Evolutionary conservation across 2,329 filamentous ascomycete species (phyloP).

Genomic region (Cadophora malorum): DNA sequence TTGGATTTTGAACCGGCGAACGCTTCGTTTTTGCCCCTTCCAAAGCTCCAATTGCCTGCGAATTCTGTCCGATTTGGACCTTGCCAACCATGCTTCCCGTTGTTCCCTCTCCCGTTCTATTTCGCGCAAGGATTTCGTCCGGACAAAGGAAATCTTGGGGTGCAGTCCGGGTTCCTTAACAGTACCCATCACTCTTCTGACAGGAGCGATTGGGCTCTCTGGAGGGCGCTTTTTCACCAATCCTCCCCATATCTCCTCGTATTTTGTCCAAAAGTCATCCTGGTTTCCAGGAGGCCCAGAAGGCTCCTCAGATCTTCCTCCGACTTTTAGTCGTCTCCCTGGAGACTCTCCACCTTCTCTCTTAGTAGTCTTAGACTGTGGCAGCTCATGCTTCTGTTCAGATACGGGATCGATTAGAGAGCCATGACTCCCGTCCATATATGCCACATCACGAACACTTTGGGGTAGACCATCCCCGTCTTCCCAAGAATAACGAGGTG

Average conservation of each 20-base stretch:
- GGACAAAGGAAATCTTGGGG: background rate
- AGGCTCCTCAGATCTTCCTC: background rate
- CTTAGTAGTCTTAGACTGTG: background rate
- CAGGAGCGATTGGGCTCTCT: background rate
- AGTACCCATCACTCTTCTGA: background rate
- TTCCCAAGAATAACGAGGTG: background rate
- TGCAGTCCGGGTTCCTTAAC: background rate
- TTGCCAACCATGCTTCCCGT: background rate
- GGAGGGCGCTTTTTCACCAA: background rate
- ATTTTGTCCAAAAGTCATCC: slow-evolving; percentile 29
- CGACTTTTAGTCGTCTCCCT: background rate
- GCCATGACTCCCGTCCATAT: background rate
- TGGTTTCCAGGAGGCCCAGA: slow-evolving; percentile 11
- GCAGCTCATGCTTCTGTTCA: background rate
- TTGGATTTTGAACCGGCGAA: background rate
- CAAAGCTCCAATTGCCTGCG: background rate
- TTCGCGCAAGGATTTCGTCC: background rate
- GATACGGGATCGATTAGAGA: background rate
- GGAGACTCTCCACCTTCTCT: background rate
- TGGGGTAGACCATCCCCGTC: background rate
- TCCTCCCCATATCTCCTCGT: slow-evolving; percentile 28
- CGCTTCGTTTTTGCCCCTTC: background rate
- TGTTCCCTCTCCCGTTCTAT: background rate
- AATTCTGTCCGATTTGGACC: background rate
- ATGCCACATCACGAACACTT: background rate